phyloP scores from a whole-genome alignment of 495 filamentous ascomycete species.

The Xylaria curta region DNA sequence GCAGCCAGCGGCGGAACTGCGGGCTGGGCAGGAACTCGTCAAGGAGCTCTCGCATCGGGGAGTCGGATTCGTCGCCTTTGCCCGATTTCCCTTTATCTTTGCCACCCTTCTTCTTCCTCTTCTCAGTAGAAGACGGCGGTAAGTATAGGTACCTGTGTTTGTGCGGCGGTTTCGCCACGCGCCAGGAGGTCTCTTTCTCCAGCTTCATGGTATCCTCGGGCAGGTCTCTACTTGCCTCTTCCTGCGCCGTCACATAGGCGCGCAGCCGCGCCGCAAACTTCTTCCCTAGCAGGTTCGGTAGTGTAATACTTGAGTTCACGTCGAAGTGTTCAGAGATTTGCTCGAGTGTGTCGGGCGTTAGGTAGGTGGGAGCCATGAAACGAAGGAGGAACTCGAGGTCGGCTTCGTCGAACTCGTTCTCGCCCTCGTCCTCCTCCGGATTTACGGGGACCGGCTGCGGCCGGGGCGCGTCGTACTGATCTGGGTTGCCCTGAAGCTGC shows the following conservation, averaged over 20 bases:
- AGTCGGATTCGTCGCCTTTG: slow-evolving; percentile 37
- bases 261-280: slow-evolving; percentile 75
- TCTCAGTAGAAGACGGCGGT: slow-evolving; percentile 45
- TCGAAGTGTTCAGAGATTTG: slow-evolving; percentile 78
- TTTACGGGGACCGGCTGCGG: slow-evolving; percentile 61
- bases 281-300: slow-evolving; percentile 76
- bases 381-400: slow-evolving; percentile 88
- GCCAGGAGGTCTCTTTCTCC: slow-evolving; percentile 65
- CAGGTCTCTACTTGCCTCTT: slow-evolving; percentile 50
- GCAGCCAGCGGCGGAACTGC: slow-evolving; percentile 91
- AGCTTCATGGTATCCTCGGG: slow-evolving; percentile 60
- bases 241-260: slow-evolving; percentile 69
- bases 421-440: slow-evolving; percentile 52
- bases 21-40: slow-evolving; percentile 79
- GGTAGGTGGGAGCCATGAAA: slow-evolving; percentile 86
- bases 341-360: slow-evolving; percentile 93
- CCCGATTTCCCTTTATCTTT: slow-evolving; percentile 23
- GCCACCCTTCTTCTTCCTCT: slow-evolving; percentile 21
- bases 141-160: slow-evolving; percentile 93
- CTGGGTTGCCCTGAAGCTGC: slow-evolving; percentile 89
- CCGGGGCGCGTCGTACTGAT: slow-evolving; percentile 83
- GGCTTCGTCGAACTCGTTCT: slow-evolving; percentile 63
- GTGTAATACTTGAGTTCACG: slow-evolving; percentile 79
- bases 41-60: slow-evolving; percentile 77
- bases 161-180: slow-evolving; percentile 85